Conservation (phyloP, 2,329 filamentous ascomycete genomes). For the Zymoseptoria pseudotritici region DNA sequence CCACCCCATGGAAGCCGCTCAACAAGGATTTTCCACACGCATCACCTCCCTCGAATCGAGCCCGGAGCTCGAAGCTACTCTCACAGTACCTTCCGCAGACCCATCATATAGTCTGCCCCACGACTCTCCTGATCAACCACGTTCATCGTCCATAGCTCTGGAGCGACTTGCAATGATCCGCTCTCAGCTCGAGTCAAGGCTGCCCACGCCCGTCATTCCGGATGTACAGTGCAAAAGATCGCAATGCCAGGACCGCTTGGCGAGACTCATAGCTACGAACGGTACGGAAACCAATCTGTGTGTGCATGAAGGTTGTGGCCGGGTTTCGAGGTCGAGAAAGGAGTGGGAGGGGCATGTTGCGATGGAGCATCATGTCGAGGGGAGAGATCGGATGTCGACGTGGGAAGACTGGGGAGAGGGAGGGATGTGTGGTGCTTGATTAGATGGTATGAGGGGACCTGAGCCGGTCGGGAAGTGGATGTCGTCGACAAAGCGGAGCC, state of each 20-base stretch:
- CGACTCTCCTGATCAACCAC: background rate
- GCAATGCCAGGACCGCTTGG: background rate
- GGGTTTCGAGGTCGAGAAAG: too few species aligned
- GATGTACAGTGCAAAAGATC: background rate
- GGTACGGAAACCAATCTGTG: background rate
- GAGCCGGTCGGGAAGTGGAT: too few species aligned
- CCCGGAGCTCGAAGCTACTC: background rate
- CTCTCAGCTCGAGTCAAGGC: background rate
- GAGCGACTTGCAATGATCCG: background rate
- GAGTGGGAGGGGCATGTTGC: too few species aligned
- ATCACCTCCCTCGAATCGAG: background rate
- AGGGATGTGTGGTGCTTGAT: too few species aligned
- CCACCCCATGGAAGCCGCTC: background rate
- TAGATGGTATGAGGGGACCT: too few species aligned
- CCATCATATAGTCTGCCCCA: background rate
- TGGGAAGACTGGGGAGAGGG: too few species aligned
- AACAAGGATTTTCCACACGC: background rate
- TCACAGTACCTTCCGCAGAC: background rate
- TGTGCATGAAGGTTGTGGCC: too few species aligned
- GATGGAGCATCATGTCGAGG: too few species aligned
- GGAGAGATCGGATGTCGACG: too few species aligned
- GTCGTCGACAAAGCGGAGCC: too few species aligned
- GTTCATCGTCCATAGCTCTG: background rate
- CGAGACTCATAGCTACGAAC: background rate
- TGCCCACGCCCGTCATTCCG: background rate